A percentile compares a stretch with the other conserved stretches of the same genome.
Evolutionary conservation across 805 yeast genomes (phyloP).

Genomic region (Cyberlindnera xishuangbannaensis): DNA sequence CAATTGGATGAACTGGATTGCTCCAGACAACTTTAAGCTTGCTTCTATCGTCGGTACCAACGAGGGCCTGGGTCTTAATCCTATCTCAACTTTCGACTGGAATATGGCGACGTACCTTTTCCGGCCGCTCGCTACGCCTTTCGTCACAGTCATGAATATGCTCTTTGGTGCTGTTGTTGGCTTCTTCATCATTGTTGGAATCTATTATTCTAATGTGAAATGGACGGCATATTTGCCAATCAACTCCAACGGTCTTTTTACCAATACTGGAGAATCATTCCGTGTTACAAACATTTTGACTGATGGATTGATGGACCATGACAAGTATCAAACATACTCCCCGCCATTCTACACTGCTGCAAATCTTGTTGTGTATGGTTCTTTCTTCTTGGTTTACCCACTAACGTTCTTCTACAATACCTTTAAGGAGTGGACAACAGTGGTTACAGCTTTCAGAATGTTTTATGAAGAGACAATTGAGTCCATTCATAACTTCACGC

Average conservation of each 20-base stretch:
- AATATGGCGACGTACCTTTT: constrained; percentile 37
- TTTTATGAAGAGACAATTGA: constrained; percentile 1
- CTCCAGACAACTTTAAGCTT: constrained; percentile 42
- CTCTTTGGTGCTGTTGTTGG: constrained; percentile 31
- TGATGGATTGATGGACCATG: constrained; percentile 13
- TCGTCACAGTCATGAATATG: constrained; percentile 29
- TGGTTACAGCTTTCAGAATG: constrained; percentile 6
- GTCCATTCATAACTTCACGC: neutral
- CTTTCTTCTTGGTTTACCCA: constrained; percentile 41
- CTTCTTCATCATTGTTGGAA: constrained; percentile 29
- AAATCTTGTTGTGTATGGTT: constrained; percentile 52
- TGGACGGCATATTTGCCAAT: constrained; percentile 35
- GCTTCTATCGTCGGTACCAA: constrained; percentile 43
- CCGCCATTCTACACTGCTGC: constrained; percentile 68
- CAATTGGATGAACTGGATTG: constrained; percentile 57
- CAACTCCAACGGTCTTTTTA: constrained; percentile 44
- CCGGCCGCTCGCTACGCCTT: constrained; percentile 37
- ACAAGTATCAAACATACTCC: constrained; percentile 43
- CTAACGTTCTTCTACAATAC: constrained; percentile 44
- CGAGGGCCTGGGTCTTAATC: constrained; percentile 47
- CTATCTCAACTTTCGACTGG: constrained; percentile 51
- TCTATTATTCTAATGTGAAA: constrained; percentile 36
- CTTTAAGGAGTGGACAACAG: constrained; percentile 39
- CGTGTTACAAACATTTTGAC: constrained; percentile 36
- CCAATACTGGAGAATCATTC: constrained; percentile 44